phyloP scores from a whole-genome alignment of 78 protist genomes.

The Neovahlkampfia damariscottae region DNA sequence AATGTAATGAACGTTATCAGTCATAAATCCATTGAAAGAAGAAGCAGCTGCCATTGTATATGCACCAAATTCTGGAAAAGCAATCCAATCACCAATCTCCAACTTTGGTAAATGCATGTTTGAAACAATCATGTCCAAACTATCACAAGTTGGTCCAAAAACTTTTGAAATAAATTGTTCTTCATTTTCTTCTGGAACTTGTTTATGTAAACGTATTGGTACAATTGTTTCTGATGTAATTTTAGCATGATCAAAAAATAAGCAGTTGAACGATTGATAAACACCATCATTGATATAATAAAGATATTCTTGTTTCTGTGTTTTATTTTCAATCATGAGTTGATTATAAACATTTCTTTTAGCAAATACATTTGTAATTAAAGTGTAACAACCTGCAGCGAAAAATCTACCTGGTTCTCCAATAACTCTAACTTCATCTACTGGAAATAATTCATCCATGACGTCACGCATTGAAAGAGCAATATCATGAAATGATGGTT shows the following conservation, averaged over 20 bases:
- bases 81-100: slow-evolving; percentile 82
- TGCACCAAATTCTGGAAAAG: slow-evolving; percentile 85
- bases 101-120: slow-evolving; percentile 61
- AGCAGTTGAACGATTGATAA: slow-evolving; percentile 87
- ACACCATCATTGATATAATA: slow-evolving; percentile 84
- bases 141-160: slow-evolving; percentile 97
- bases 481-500: slow-evolving; percentile 43
- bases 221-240: not conserved
- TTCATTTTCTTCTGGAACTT: not conserved
- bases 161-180: slow-evolving; percentile 35
- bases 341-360: not conserved
- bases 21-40: slow-evolving; percentile 78
- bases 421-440: slow-evolving; percentile 52
- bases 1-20: not conserved
- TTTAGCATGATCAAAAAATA: slow-evolving; percentile 69
- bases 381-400: slow-evolving; percentile 46
- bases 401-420: slow-evolving; percentile 95
- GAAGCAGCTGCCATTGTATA: slow-evolving; percentile 85
- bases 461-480: slow-evolving; percentile 33
- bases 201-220: not conserved
- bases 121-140: slow-evolving; percentile 65
- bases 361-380: slow-evolving; percentile 66
- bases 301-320: not conserved
- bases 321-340: not conserved
- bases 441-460: slow-evolving; percentile 62